Conservation (phyloP, 2,329 filamentous ascomycete genomes). For the Colletotrichum lentis region DNA sequence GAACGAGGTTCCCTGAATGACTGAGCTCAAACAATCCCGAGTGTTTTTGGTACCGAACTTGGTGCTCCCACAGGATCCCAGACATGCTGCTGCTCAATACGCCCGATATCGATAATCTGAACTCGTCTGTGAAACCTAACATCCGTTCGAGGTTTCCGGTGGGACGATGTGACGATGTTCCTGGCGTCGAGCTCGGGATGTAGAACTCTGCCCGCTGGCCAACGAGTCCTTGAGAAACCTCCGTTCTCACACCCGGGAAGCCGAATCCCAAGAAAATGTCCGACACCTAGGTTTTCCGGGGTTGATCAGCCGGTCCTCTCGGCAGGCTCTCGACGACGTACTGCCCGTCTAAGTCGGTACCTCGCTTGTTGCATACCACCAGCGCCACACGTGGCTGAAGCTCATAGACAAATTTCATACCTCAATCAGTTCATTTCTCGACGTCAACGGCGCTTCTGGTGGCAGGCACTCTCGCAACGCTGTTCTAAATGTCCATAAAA, state of each 20-base stretch:
- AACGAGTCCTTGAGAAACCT: too few relatives aligned
- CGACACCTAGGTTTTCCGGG: not conserved
- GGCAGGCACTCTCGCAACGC: not conserved
- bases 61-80: not conserved
- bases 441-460: not conserved
- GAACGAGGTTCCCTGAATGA: not conserved
- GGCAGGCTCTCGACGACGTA: not conserved
- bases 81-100: not conserved
- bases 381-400: slow-evolving; percentile 37
- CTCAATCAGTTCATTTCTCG: slow-evolving; percentile 21
- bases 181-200: not conserved
- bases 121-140: not conserved
- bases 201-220: not conserved
- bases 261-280: not conserved
- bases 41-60: not conserved
- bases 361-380: slow-evolving; percentile 21
- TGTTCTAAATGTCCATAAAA: slow-evolving; percentile 20
- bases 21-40: not conserved
- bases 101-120: slow-evolving; percentile 23
- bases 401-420: slow-evolving; percentile 36
- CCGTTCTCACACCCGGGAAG: not conserved
- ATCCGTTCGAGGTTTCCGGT: slow-evolving; percentile 6
- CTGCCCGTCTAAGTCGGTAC: slow-evolving; percentile 14
- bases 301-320: not conserved
- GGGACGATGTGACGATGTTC: not conserved